Evolutionary conservation across 2,329 filamentous ascomycete species (phyloP).

Genomic region (Scedosporium apiospermum): DNA sequence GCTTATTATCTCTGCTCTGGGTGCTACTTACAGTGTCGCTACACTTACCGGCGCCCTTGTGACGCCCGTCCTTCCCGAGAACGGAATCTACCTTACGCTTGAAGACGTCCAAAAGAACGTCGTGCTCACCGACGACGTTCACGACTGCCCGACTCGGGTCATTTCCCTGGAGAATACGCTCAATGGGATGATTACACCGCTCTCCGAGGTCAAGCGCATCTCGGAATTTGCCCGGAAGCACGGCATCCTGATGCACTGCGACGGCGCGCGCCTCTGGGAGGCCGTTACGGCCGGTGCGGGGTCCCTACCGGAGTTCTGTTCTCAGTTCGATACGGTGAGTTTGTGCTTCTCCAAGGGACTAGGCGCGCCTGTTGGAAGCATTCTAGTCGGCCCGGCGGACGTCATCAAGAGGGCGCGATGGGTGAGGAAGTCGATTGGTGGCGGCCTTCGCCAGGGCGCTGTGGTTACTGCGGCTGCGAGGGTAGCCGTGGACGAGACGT

Average conservation of each 20-base stretch:
- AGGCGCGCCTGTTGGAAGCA: conserved; percentile 70
- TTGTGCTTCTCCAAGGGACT: conserved; percentile 78
- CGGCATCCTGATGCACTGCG: conserved; percentile 62
- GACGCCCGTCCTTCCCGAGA: conserved; percentile 51
- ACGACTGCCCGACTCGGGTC: conserved; percentile 69
- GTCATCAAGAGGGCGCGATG: conserved; percentile 30
- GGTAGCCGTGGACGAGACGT: conserved; percentile 50
- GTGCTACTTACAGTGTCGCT: conserved; percentile 46
- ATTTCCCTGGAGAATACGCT: conserved; percentile 84
- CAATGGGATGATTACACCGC: conserved; percentile 67
- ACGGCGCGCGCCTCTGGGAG: conserved; percentile 77
- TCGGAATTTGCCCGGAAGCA: conserved; percentile 56
- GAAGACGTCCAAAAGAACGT: conserved; percentile 63
- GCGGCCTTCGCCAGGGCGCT: conserved; percentile 64
- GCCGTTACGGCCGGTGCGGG: conserved; percentile 63
- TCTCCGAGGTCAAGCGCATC: conserved; percentile 61
- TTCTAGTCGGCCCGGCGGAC: conserved; percentile 47
- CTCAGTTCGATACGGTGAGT: conserved; percentile 63
- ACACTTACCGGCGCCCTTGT: conserved; percentile 19
- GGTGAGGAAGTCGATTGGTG: conserved; percentile 61
- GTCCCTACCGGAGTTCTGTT: conserved; percentile 55
- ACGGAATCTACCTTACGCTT: conserved; percentile 64
- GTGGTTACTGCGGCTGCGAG: conserved; percentile 62
- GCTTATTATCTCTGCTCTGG: not conserved
- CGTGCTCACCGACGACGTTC: conserved; percentile 59